phyloP scores from a whole-genome alignment of 148 eudicot genomes.

The Gaultheria prostrata region DNA sequence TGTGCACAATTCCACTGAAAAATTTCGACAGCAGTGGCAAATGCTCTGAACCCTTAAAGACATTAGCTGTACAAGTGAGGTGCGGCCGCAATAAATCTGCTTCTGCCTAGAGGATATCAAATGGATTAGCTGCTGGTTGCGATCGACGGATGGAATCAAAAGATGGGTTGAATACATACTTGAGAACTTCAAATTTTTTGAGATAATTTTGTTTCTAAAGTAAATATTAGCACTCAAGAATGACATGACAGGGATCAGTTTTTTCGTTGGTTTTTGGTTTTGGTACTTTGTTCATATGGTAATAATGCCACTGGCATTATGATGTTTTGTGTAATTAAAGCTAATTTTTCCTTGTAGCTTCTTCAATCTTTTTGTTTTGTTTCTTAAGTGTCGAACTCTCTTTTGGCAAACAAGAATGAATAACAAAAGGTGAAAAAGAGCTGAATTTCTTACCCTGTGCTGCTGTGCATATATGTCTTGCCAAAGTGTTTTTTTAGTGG shows the following conservation, averaged over 20 bases:
- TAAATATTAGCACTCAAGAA: not conserved
- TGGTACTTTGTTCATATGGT: not conserved
- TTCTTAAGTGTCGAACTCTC: not conserved
- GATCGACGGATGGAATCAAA: not conserved
- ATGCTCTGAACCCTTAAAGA: conserved; percentile 46
- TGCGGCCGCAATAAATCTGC: conserved; percentile 29
- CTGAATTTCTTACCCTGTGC: not conserved
- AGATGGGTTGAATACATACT: not conserved
- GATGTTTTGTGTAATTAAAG: not conserved
- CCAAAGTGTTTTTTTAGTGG: not conserved
- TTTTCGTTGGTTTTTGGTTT: not conserved
- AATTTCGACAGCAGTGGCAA: conserved; percentile 25
- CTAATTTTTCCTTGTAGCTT: conserved; percentile 6
- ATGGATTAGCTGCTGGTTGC: not conserved
- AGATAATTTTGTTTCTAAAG: not conserved
- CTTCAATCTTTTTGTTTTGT: not conserved
- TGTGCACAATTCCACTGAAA: conserved; percentile 50
- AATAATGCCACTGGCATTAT: not conserved
- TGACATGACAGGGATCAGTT: not conserved
- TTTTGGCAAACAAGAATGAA: not conserved
- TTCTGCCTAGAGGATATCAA: not conserved
- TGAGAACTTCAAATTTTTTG: not conserved
- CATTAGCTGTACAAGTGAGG: conserved; percentile 59
- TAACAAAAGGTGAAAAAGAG: not conserved
- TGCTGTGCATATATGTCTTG: too few species aligned